Percentiles rank a stretch among this genome's conserved stretches.
phyloP scores from a whole-genome alignment of 345 rosid species.

The Eucalyptus polyanthemos region DNA sequence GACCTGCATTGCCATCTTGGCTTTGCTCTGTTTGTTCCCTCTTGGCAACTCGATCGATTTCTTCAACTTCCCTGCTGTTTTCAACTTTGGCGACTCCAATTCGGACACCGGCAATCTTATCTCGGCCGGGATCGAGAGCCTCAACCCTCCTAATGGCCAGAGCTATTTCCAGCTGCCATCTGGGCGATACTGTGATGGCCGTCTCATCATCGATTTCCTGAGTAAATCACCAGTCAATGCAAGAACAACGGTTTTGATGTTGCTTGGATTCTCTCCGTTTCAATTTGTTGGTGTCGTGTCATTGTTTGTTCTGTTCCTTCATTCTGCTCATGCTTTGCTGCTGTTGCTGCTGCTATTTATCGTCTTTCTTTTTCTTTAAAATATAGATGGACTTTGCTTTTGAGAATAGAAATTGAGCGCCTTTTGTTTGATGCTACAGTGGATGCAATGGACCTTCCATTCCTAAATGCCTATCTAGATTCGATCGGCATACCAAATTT shows the following conservation, averaged over 20 bases:
- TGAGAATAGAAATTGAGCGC: not conserved
- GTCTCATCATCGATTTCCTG: constrained; percentile 67
- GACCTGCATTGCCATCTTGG: not conserved
- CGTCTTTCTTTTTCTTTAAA: not conserved
- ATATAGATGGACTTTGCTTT: not conserved
- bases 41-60: constrained; percentile 21
- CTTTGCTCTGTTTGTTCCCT: constrained; percentile 19
- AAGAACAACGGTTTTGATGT: not conserved
- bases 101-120: constrained; percentile 78
- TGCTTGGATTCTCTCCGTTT: not conserved
- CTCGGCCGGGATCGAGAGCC: constrained; percentile 54
- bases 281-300: not conserved
- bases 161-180: constrained; percentile 48
- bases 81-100: constrained; percentile 95
- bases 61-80: constrained; percentile 47
- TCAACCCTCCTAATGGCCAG: constrained; percentile 61
- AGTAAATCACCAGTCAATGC: constrained; percentile 15
- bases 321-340: not conserved
- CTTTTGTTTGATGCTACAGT: constrained; percentile 19
- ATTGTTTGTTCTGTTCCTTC: not conserved
- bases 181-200: constrained; percentile 88
- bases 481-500: constrained; percentile 75
- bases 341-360: not conserved
- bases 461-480: constrained; percentile 80
- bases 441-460: constrained; percentile 93